Evolutionary conservation across 2,329 filamentous ascomycete species (phyloP).

Genomic region (Trichoderma atroviride): DNA sequence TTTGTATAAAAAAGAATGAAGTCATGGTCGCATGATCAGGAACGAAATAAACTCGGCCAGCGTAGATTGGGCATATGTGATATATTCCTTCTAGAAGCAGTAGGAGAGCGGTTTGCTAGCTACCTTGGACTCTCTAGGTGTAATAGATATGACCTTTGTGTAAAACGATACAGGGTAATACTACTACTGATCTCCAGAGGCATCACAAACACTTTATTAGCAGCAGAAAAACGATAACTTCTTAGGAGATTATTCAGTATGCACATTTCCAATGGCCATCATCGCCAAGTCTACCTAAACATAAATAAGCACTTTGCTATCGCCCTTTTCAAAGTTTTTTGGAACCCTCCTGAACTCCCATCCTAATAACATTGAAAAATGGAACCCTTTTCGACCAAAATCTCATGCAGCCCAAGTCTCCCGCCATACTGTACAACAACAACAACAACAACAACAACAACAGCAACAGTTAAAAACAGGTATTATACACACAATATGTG

Average conservation of each 20-base stretch:
- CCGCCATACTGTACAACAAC: slow-evolving; percentile 5
- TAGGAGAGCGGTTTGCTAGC: no score
- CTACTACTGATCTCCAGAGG: neutral
- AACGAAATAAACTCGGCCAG: neutral
- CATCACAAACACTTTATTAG: neutral
- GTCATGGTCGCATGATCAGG: neutral
- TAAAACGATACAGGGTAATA: neutral
- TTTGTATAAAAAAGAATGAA: neutral
- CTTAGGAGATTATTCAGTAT: slow-evolving; percentile 13
- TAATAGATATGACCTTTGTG: neutral
- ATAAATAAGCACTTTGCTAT: slow-evolving; percentile 4
- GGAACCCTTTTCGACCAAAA: neutral
- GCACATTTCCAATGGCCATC: slow-evolving; percentile 9
- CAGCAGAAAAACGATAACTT: neutral
- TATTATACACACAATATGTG: slow-evolving; percentile 24
- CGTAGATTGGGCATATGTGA: neutral
- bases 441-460: neutral
- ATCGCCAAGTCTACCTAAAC: slow-evolving; percentile 4
- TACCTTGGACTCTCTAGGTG: neutral
- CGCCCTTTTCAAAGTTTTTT: slow-evolving; percentile 1
- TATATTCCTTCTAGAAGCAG: neutral
- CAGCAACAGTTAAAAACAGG: neutral
- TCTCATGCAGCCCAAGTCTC: neutral
- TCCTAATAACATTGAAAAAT: neutral
- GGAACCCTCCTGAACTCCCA: neutral